Evolutionary conservation across 2,329 filamentous ascomycete species (phyloP).

Genomic region (Botrytis galanthina): DNA sequence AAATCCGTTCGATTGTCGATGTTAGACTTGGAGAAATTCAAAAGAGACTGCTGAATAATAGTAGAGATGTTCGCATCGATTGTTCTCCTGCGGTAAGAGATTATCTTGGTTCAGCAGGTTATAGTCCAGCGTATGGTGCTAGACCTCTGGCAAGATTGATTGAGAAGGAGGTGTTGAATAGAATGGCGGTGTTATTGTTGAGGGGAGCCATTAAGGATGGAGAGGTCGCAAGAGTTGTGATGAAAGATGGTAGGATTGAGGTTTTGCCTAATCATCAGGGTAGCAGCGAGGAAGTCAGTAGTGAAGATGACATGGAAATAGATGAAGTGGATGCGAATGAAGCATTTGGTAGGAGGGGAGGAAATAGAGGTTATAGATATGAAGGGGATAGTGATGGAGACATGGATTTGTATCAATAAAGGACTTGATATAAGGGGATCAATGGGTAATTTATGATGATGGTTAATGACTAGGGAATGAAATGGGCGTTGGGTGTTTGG

Average conservation of each 20-base stretch:
- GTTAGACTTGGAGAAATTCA: conserved; percentile 85
- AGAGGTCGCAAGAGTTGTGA: conserved; percentile 74
- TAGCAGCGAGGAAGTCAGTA: conserved; percentile 63
- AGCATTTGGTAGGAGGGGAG: conserved; percentile 45
- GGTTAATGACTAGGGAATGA: not conserved
- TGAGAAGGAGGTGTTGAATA: conserved; percentile 95
- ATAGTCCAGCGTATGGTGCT: conserved; percentile 93
- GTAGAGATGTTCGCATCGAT: conserved; percentile 80
- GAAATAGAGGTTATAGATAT: not conserved
- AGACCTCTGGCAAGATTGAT: conserved; percentile 85
- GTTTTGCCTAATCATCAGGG: conserved; percentile 85
- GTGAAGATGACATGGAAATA: conserved; percentile 63
- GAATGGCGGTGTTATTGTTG: conserved; percentile 85
- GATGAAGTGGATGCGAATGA: conserved; percentile 56
- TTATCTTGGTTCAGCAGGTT: conserved; percentile 86
- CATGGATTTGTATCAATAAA: conserved; percentile 51
- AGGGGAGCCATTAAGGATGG: conserved; percentile 82
- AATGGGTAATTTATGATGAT: not conserved
- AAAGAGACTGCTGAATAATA: conserved; percentile 81
- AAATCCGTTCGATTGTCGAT: conserved; percentile 96
- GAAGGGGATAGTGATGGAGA: conserved; percentile 49
- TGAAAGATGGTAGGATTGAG: conserved; percentile 75
- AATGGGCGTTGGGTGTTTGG: not conserved
- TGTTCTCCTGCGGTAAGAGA: conserved; percentile 84
- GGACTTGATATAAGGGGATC: not conserved